phyloP scores from a whole-genome alignment of 208 protist species.

The Crithidia bombi region DNA sequence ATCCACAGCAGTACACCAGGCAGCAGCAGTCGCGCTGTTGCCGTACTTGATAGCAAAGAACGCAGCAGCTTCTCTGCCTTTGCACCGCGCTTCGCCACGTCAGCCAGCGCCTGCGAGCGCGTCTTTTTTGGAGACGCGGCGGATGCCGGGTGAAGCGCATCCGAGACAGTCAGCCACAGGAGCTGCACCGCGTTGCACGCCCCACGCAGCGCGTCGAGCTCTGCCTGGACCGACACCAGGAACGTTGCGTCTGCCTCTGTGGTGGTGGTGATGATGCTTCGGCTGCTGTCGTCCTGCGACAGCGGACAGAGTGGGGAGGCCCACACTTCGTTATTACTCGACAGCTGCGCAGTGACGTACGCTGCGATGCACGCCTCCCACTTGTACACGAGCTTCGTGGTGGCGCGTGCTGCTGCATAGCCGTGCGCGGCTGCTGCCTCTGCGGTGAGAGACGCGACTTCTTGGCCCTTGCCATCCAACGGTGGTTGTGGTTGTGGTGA shows the following conservation, averaged over 20 bases:
- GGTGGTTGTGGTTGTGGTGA: background rate
- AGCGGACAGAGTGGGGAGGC: background rate
- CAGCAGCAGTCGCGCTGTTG: constrained; percentile 19
- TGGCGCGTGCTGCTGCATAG: constrained; percentile 6
- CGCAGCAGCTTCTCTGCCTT: constrained; percentile 22
- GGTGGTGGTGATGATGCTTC: background rate
- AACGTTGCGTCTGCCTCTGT: background rate
- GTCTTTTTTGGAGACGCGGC: background rate
- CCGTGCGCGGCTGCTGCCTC: constrained; percentile 5
- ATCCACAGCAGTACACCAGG: constrained; percentile 30
- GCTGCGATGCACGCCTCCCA: constrained; percentile 28
- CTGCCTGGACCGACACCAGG: constrained; percentile 6
- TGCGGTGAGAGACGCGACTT: background rate
- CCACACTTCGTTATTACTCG: background rate
- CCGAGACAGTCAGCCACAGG: constrained; percentile 15
- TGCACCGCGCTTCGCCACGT: constrained; percentile 8
- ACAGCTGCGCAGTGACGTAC: constrained; percentile 20
- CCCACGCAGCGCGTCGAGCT: constrained; percentile 15
- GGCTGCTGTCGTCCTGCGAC: background rate
- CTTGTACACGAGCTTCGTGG: constrained; percentile 21
- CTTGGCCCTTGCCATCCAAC: background rate
- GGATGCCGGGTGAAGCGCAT: background rate
- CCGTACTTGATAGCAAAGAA: constrained; percentile 1
- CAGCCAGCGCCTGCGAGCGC: background rate
- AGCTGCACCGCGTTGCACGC: constrained; percentile 27